Percentiles rank a stretch among this genome's conserved stretches.
phyloP scores from a whole-genome alignment of 2,329 filamentous ascomycete genomes.

The Cladophialophora immunda region DNA sequence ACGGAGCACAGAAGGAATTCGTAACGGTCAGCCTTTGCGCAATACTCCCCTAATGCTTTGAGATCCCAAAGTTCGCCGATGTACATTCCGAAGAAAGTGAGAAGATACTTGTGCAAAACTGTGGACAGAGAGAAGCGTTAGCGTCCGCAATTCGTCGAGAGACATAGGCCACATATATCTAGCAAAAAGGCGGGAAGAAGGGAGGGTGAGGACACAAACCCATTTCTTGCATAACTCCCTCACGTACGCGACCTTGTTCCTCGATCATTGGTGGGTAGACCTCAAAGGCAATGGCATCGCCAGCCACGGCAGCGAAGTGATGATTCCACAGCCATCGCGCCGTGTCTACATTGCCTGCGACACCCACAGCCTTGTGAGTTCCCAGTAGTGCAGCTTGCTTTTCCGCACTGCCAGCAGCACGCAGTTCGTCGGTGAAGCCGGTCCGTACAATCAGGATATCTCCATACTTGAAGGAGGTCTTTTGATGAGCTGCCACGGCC shows the following conservation, averaged over 20 bases:
- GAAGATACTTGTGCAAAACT: conserved; percentile 52
- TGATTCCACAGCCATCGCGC: conserved; percentile 73
- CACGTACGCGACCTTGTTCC: too few species aligned
- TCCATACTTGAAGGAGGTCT: conserved; percentile 32
- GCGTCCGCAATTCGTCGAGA: too few species aligned
- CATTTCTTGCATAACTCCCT: neutral
- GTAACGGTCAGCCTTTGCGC: conserved; percentile 48
- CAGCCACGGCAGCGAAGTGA: conserved; percentile 52
- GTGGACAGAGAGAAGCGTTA: conserved; percentile 28
- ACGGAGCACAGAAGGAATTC: conserved; percentile 59
- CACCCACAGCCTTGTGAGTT: conserved; percentile 43
- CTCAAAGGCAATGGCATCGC: conserved; percentile 73
- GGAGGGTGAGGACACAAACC: too few species aligned
- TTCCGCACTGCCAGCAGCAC: conserved; percentile 8
- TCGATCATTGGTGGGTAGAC: conserved; percentile 61
- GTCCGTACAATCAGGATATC: conserved; percentile 40
- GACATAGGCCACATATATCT: too few species aligned
- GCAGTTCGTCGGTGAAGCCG: conserved; percentile 36
- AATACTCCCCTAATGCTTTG: conserved; percentile 49
- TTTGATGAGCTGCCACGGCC: conserved; percentile 27
- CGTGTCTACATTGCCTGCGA: conserved; percentile 63
- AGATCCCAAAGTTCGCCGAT: conserved; percentile 57
- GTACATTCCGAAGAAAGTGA: conserved; percentile 59
- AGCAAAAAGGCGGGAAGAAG: too few species aligned
- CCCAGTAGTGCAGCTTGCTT: neutral